These are phyloP conservation scores for Ophiocordyceps robertsii DNA, from an alignment of 2,329 filamentous ascomycete genomes.

Conservation along the genomic window DNA sequence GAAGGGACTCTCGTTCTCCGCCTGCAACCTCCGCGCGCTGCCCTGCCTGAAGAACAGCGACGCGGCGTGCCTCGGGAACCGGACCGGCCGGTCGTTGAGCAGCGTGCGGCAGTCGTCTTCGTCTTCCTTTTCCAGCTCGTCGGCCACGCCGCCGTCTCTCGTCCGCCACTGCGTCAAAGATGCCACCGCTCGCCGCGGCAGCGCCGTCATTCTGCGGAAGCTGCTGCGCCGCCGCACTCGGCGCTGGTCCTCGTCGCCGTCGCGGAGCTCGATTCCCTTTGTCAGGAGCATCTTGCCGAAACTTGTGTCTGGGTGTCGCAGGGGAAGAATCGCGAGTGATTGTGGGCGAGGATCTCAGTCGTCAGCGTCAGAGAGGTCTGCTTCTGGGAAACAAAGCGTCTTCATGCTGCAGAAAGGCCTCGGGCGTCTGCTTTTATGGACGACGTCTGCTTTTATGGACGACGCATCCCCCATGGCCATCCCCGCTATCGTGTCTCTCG, in stretches of 20 bases:
- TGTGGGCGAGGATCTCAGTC: too few species aligned
- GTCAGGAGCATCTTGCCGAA: not conserved
- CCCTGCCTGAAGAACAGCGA: slow-evolving; percentile 1
- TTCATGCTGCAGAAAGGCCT: too few species aligned
- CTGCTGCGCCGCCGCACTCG: not conserved
- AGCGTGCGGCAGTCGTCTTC: slow-evolving; percentile 5
- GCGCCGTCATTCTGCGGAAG: not conserved
- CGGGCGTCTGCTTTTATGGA: too few species aligned
- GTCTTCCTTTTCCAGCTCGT: not conserved
- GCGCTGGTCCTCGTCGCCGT: slow-evolving; percentile 19
- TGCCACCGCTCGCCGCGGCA: not conserved
- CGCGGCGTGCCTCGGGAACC: slow-evolving; percentile 25
- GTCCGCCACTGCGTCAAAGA: not conserved
- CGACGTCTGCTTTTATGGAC: too few species aligned
- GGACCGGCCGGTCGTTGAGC: slow-evolving; percentile 1
- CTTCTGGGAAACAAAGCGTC: too few species aligned
- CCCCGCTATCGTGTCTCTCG: too few species aligned
- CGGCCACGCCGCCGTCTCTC: not conserved
- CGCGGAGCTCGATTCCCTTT: slow-evolving; percentile 13
- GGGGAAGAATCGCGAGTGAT: not conserved
- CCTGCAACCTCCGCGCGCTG: too few species aligned
- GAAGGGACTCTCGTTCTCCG: too few species aligned
- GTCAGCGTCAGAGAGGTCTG: too few species aligned
- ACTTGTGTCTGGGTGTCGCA: not conserved
- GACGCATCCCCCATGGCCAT: too few species aligned